phyloP scores from a whole-genome alignment of 2,329 filamentous ascomycete genomes.

The Ophiostoma piceae region DNA sequence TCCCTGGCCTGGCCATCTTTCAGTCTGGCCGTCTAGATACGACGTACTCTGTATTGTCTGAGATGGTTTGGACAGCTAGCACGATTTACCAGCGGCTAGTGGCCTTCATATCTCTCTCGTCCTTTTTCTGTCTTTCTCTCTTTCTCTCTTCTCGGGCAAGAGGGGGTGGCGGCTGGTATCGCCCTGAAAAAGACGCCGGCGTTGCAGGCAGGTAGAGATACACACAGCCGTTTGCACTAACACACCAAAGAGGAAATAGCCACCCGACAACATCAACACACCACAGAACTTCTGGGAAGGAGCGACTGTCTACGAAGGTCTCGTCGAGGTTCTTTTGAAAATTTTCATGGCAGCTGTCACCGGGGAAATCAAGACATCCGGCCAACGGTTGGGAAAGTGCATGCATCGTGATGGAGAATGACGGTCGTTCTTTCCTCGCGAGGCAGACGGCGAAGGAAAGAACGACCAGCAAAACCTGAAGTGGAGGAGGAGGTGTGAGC shows the following conservation, averaged over 20 bases:
- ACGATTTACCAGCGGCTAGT: neutral
- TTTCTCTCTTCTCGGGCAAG: constrained; percentile 19
- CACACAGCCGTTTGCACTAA: constrained; percentile 19
- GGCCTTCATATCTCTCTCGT: constrained; percentile 8
- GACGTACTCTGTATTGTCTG: neutral
- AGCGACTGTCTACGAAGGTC: neutral
- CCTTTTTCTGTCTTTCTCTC: neutral
- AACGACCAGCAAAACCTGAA: constrained; percentile 8
- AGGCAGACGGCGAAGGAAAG: neutral
- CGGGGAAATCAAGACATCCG: neutral
- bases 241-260: constrained; percentile 23
- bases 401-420: neutral
- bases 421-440: neutral
- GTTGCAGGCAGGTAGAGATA: neutral
- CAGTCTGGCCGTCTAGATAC: constrained; percentile 7
- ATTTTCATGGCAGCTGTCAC: neutral
- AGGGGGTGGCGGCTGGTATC: constrained; percentile 27
- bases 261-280: constrained; percentile 5
- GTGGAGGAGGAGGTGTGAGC: constrained; percentile 13
- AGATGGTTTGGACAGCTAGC: neutral
- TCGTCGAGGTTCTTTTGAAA: neutral
- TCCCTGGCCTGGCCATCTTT: constrained; percentile 14
- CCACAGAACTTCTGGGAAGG: neutral
- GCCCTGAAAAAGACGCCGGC: constrained; percentile 21
- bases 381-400: neutral